phyloP scores from a whole-genome alignment of 1,284 basidiomycete genomes.

The Tilletia horrida region DNA sequence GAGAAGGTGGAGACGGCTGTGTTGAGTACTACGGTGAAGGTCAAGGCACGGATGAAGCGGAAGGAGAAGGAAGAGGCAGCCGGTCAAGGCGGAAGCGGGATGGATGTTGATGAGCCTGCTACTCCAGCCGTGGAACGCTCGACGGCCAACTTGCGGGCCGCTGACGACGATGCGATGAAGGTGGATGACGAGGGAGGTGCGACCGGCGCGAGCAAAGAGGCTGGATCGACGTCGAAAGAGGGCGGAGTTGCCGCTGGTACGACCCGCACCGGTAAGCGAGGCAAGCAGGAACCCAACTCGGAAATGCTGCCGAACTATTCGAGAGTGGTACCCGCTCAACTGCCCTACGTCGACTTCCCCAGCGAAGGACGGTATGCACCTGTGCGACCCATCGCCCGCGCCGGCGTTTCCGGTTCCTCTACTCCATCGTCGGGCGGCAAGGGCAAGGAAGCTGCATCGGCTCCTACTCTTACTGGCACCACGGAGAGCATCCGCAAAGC shows the following conservation, averaged over 20 bases:
- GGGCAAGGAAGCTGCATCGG: not conserved
- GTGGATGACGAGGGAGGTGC: conserved; percentile 32
- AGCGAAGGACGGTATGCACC: conserved; percentile 61
- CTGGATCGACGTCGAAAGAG: conserved; percentile 22
- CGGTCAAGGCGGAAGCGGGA: conserved; percentile 22
- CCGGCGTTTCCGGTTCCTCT: not conserved
- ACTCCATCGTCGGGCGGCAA: not conserved
- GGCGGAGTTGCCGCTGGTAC: conserved; percentile 12
- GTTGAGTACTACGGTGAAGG: conserved; percentile 50
- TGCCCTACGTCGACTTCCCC: conserved; percentile 79
- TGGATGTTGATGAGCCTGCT: conserved; percentile 43
- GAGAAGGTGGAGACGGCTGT: conserved; percentile 55
- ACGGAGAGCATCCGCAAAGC: not conserved
- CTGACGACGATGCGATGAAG: conserved; percentile 25
- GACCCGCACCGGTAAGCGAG: conserved; percentile 56
- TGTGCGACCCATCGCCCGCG: conserved; percentile 1
- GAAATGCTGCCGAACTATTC: conserved; percentile 84
- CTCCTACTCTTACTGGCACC: not conserved
- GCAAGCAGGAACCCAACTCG: conserved; percentile 68
- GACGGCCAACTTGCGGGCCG: conserved; percentile 28
- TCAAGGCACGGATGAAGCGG: conserved; percentile 48
- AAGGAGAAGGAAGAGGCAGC: conserved; percentile 48
- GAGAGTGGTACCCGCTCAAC: conserved; percentile 84
- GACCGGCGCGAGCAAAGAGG: not conserved
- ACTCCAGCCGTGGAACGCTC: conserved; percentile 10